Conservation (phyloP, 2,329 filamentous ascomycete species). For the Fusarium hostae region DNA sequence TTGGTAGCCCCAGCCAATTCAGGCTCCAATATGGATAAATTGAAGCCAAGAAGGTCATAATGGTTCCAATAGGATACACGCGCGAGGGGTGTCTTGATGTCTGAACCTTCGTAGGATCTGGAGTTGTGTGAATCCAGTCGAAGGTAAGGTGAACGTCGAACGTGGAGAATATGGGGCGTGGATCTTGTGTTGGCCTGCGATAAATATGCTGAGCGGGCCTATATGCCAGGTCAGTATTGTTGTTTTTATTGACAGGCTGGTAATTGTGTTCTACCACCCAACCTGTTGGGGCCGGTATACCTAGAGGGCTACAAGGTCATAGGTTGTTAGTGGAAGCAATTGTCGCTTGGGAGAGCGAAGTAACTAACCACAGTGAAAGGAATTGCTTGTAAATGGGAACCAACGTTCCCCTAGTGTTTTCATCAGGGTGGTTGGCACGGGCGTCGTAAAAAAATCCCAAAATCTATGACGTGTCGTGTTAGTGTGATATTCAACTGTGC, state of each 20-base stretch:
- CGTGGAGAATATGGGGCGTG: no score
- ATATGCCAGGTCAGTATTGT: no score
- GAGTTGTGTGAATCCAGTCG: not conserved
- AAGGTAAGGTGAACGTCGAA: not conserved
- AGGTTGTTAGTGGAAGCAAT: no score
- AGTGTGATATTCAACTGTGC: no score
- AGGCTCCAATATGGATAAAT: not conserved
- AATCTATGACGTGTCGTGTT: no score
- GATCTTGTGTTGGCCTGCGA: no score
- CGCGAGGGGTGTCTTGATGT: no score
- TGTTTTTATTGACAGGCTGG: not conserved
- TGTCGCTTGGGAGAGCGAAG: no score
- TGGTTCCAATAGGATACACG: not conserved
- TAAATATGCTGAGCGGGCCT: not conserved
- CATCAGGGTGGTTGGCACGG: no score
- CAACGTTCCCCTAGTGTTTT: accelerated
- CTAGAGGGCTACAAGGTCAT: not conserved
- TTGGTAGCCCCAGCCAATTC: not conserved
- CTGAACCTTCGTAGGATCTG: no score
- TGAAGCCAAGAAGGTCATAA: not conserved
- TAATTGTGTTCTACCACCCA: not conserved
- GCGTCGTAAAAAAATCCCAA: no score
- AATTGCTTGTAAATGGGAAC: not conserved
- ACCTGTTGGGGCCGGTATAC: not conserved
- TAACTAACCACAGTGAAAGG: not conserved